Percentiles rank a stretch among this genome's conserved stretches.
Conservation (phyloP, 352 stramenopile species). For the Pythium insidiosum region DNA sequence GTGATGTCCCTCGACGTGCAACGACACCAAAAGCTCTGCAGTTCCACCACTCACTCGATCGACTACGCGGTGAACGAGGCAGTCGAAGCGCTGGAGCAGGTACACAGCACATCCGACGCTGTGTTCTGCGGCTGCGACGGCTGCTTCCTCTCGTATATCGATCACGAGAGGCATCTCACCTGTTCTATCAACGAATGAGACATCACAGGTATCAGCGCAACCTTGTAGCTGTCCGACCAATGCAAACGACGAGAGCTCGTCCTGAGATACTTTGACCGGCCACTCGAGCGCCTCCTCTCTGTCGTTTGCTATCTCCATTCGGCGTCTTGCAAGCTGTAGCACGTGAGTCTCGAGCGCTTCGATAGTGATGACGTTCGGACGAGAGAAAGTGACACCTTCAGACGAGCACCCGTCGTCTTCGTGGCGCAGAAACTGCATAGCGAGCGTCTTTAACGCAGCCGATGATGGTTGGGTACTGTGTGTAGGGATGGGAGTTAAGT, state of each 20-base stretch:
- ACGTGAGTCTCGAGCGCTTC: too few species aligned
- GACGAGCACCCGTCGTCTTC: too few species aligned
- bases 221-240: constrained; percentile 5
- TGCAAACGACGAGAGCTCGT: background rate
- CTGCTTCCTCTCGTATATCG: too few species aligned
- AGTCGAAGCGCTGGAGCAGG: background rate
- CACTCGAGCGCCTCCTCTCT: background rate
- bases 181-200: constrained; percentile 9
- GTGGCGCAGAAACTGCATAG: too few species aligned
- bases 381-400: too few species aligned
- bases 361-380: too few species aligned
- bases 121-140: background rate
- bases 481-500: too few species aligned
- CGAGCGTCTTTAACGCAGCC: too few species aligned
- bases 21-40: too few species aligned
- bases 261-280: too few species aligned
- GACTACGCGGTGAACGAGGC: constrained; percentile 3
- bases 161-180: constrained; percentile 6
- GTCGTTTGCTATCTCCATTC: background rate
- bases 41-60: background rate
- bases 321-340: background rate
- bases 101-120: constrained; percentile 11
- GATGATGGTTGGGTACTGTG: too few species aligned
- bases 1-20: too few species aligned
- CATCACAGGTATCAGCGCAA: constrained; percentile 5